Base-by-base conservation (phyloP, 2,329 filamentous ascomycete species). In the Colletotrichum horii region DNA sequence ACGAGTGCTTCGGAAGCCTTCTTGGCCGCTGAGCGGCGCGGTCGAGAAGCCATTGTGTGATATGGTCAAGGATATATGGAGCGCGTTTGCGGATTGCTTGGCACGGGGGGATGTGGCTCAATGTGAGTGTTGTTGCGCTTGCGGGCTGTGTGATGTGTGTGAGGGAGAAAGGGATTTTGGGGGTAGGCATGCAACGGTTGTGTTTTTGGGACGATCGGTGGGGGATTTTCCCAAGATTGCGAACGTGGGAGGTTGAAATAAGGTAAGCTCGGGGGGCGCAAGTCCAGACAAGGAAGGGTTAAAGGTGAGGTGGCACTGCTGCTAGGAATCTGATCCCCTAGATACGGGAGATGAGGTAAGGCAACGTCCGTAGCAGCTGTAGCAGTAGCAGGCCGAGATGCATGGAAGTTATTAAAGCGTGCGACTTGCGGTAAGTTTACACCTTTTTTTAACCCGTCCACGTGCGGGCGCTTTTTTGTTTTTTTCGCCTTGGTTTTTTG, bases 11-110 rank as follows among this genome's bases (percentile, higher is more conserved):
- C 84, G 68, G 83, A 85, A 60, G 86, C 86, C 81, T 82, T 86
- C 62, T 84, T 79, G 73, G 86, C 86, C 32, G 86, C 86, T 26
- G 85, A 86, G 58, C 86, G 84, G 67, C 86, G 88, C 56, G 89
- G 89, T 74, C 89, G 87, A 36, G 86, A 84, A 61, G 87, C 79
- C 88, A 90, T 90, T 19, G 55, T 64, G 56, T 64, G 34, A 9
- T 76, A 74, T 79, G 70, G 70, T 70, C 67, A 78, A 34, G 30
- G 48, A 58, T 30, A 19, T 32, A 34, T 32, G 30, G 36, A 62
- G 52, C 66, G 62, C 22, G 62, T 55, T 69, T 34, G 73, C 55
- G 22, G 60, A 6, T 32, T 70, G 60, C 38, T 74, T 62, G 66
- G 66, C 65, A 43, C 48, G 12, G 58, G 48, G 34, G 66, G 48